Percentiles rank a stretch among this genome's conserved stretches.
phyloP scores from a whole-genome alignment of 441 rosid species.

The Bruguiera hainesii region DNA sequence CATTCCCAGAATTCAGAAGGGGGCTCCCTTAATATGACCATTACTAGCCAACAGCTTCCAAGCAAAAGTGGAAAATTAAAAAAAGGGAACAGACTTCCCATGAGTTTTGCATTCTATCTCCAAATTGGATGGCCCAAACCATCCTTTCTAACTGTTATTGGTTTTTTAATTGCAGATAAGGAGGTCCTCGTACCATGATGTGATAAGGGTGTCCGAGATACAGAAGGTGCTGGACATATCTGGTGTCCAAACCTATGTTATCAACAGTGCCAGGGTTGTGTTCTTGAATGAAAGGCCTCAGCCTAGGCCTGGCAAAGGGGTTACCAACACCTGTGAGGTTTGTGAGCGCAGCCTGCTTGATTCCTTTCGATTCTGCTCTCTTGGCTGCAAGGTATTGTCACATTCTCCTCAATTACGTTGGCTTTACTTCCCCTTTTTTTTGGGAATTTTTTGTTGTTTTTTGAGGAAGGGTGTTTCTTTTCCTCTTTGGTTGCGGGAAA shows the following conservation, averaged over 20 bases:
- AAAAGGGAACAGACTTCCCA: no score
- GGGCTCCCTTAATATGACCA: no score
- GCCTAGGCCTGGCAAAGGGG: constrained; percentile 87
- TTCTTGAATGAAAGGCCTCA: constrained; percentile 83
- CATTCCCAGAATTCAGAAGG: no score
- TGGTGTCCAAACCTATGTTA: constrained; percentile 76
- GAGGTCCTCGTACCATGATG: constrained; percentile 87
- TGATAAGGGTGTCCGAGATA: constrained; percentile 76
- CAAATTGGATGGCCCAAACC: not conserved
- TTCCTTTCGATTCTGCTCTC: constrained; percentile 86
- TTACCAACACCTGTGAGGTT: constrained; percentile 76
- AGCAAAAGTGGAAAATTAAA: no score
- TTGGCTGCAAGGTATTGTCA: constrained; percentile 70
- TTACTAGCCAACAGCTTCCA: no score
- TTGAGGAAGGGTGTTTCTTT: not conserved
- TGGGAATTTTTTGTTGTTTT: not conserved
- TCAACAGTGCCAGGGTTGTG: constrained; percentile 85
- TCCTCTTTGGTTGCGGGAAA: not conserved
- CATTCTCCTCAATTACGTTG: not conserved
- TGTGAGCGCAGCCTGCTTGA: constrained; percentile 82
- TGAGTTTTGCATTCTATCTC: not conserved
- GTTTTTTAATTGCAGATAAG: constrained; percentile 48
- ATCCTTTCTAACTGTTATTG: not conserved
- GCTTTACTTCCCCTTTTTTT: not conserved
- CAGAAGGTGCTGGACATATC: constrained; percentile 75